Percentiles rank a stretch among this genome's conserved stretches.
Evolutionary conservation across 148 eudicot species (phyloP).

Genomic region (Pharnaceum exiguum): DNA sequence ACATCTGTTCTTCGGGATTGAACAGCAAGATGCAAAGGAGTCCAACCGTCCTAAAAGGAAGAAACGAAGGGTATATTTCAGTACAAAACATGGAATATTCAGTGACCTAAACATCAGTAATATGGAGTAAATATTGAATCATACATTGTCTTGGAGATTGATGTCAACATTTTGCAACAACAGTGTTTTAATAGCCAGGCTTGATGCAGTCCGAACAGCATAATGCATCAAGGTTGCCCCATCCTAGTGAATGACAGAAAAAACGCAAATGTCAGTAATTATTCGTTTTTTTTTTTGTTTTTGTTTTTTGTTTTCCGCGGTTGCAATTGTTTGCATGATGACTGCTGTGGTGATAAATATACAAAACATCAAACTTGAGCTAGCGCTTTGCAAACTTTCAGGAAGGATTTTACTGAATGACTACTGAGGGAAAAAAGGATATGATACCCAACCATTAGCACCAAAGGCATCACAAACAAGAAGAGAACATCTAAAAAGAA

Average conservation of each 20-base stretch:
- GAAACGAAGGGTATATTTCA: neutral
- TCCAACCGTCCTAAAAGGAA: constrained; percentile 82
- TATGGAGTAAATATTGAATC: constrained; percentile 2
- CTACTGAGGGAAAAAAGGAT: too few relatives aligned
- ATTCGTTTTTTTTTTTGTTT: too few relatives aligned
- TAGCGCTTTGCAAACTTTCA: too few relatives aligned
- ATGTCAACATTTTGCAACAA: constrained; percentile 80
- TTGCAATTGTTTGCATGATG: too few relatives aligned
- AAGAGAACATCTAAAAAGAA: too few relatives aligned
- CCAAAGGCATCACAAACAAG: too few relatives aligned
- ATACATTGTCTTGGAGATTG: constrained; percentile 81
- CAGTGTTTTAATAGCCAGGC: constrained; percentile 69
- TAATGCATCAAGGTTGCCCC: constrained; percentile 96
- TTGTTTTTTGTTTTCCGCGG: too few relatives aligned
- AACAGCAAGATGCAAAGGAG: constrained; percentile 89
- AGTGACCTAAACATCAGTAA: neutral
- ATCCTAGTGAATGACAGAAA: constrained; percentile 35
- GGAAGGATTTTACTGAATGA: too few relatives aligned
- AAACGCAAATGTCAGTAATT: constrained; percentile 4
- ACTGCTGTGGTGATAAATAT: too few relatives aligned
- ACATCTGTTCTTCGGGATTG: constrained; percentile 90
- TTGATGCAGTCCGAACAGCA: constrained; percentile 79
- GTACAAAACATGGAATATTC: neutral
- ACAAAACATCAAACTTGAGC: too few relatives aligned
- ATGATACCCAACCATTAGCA: too few relatives aligned